A percentile compares a stretch with the other conserved stretches of the same genome.
Evolutionary conservation across 768 basidiomycete species (phyloP).

Genomic region (Kwoniella shandongensis): DNA sequence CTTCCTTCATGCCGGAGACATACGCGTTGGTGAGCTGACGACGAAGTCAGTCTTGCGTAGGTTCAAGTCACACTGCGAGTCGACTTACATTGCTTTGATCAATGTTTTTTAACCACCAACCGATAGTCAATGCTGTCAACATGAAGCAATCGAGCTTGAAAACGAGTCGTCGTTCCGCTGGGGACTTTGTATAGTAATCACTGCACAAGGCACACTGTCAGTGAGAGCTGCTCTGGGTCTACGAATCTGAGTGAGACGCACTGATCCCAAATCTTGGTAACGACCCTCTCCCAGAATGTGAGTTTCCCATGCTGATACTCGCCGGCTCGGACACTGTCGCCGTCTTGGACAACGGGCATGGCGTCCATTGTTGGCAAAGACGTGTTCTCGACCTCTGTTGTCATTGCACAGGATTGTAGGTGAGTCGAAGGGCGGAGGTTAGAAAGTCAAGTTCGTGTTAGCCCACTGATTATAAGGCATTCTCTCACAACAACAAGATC

Average conservation of each 20-base stretch:
- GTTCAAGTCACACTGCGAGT: neutral
- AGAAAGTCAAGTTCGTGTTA: too few species aligned
- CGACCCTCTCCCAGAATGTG: constrained; percentile 20
- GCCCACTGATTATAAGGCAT: too few species aligned
- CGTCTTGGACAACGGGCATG: too few species aligned
- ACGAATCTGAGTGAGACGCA: neutral
- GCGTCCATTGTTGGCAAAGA: too few species aligned
- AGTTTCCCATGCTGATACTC: too few species aligned
- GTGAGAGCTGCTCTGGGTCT: neutral
- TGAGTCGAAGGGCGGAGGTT: too few species aligned
- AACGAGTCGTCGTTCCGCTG: constrained; percentile 29
- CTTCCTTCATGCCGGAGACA: constrained; percentile 38
- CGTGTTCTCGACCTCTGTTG: too few species aligned
- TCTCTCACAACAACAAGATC: too few species aligned
- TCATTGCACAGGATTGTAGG: too few species aligned
- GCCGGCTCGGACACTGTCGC: too few species aligned
- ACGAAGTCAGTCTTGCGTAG: too few species aligned
- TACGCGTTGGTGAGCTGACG: constrained; percentile 24
- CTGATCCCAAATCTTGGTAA: constrained; percentile 20
- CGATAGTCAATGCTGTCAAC: constrained; percentile 26
- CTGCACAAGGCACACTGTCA: neutral
- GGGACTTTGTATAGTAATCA: constrained; percentile 33
- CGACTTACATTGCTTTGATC: constrained; percentile 27
- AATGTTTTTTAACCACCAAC: constrained; percentile 31
- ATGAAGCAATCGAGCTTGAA: constrained; percentile 34